Base-by-base conservation (phyloP, 2,329 filamentous ascomycete species). In the Capronia coronata region DNA sequence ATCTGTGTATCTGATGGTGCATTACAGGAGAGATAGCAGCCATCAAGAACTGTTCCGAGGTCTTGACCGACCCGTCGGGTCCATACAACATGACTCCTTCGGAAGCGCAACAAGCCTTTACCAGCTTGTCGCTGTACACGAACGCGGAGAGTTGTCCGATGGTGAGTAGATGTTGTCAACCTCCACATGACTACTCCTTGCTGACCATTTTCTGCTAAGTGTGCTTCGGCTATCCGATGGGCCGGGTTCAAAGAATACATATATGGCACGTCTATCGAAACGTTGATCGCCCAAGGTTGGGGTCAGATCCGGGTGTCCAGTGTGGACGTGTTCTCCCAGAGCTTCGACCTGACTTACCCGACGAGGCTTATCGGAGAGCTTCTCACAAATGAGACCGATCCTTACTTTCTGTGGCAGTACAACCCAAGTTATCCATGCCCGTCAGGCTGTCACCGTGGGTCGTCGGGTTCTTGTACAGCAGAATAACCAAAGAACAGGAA, bases 81-180 rank as follows among this genome's bases (percentile, higher is more conserved):
- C 63, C 64, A 0, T 76, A 74, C 61, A 67, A 65, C 1, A 59
- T 78, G 32, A 67, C 64, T 1, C 58, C 70, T 0, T 44, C 59
- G 9, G 65, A 72, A 47, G 68, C 73, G 0, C 59, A 69, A 16
- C 59, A 56, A 2, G 76, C 75, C 1, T 78, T 76, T 55, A 51
- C 62, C 2, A 56, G 67, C 13, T 62, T 80, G n/a, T 71, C 71
- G 3, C 62, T 79, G 2, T 79, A 80, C 62, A 79, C 76, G 18
- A 80, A 76, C 59, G 76, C 72, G 1, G 76, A 80, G 62, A 73
- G 71, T 49, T 80, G 77, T 60, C 73, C 76, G 5, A 80, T 79
- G 72, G 44, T 46, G 29, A 46, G 44, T 56, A 61, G 48, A n/a
- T n/a, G n/a, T n/a, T n/a, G n/a, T n/a, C n/a, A n/a, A n/a, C n/a